Evolutionary conservation across 495 filamentous ascomycete genomes (phyloP), one percentile per base, ranked within the genome.

Genomic region (Lineolata rhizophorae): DNA sequence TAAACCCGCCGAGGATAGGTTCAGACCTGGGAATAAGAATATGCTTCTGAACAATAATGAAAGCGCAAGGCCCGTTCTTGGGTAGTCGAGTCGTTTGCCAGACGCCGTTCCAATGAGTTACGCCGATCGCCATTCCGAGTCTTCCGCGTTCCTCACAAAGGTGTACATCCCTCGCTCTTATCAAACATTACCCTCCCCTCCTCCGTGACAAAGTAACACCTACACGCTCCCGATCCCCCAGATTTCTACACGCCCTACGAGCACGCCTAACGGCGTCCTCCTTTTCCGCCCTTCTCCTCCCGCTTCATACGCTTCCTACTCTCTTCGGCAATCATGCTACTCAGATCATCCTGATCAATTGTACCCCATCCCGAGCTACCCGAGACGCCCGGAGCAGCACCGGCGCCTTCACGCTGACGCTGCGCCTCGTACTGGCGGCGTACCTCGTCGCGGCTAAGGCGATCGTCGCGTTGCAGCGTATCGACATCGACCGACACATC

Each of bases 311-410:
- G 61, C 58, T 94, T 94, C 35, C 80, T 65, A 48, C 72, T 83
- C 54, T 95, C 87, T 40, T 75, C 72, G 20, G 81, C 83, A 60
- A 95, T 93, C 85, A 97, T 93, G 46, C 91, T 76, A 48, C 73
- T 90, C 30, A 97, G 53, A 50, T 93, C 87, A 45, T 95, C 87
- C 50, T 92, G 78, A 52, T 84, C 49, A 27, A 54, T 42, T 18
- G 31, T 80, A 8, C 65, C 68, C 70, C 81, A 87, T 38, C 72
- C 62, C 11, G 73, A 65, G n/a, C n/a, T n/a, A n/a, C n/a, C n/a
- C n/a, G n/a, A n/a, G n/a, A n/a, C n/a, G n/a, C n/a, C n/a, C n/a
- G n/a, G n/a, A n/a, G n/a, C n/a, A n/a, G n/a, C n/a, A 8, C 9
- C 9, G 18, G 68, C 65, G 20, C 14, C 25, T 37, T 84, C 68